phyloP scores from a whole-genome alignment of 2,329 filamentous ascomycete species.

The Alternaria sp. region DNA sequence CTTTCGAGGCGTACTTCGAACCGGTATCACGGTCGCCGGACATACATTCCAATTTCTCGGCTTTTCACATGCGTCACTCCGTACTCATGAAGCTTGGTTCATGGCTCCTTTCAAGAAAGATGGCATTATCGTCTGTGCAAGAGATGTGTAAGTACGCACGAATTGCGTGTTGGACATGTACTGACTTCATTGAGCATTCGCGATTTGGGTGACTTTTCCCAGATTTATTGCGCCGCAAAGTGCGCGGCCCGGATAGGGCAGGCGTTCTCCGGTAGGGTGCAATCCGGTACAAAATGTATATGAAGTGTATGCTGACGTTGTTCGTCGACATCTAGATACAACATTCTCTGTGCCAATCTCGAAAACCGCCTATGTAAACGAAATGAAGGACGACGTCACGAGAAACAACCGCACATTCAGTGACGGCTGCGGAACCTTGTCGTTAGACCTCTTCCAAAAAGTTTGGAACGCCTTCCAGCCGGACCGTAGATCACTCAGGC shows the following conservation, averaged over 20 bases:
- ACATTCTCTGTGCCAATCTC: slow-evolving; percentile 64
- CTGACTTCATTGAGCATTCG: slow-evolving; percentile 16
- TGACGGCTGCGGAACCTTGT: slow-evolving; percentile 81
- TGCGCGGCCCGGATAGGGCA: slow-evolving; percentile 67
- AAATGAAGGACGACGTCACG: slow-evolving; percentile 60
- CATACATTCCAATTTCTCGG: slow-evolving; percentile 41
- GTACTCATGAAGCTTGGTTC: slow-evolving; percentile 41
- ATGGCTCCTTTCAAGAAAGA: slow-evolving; percentile 38
- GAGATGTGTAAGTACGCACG: slow-evolving; percentile 57
- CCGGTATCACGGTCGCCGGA: slow-evolving; percentile 58
- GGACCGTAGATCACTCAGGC: slow-evolving; percentile 50
- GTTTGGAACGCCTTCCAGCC: slow-evolving; percentile 64
- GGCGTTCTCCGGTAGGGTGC: slow-evolving; percentile 66
- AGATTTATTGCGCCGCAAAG: slow-evolving; percentile 62
- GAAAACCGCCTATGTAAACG: slow-evolving; percentile 56
- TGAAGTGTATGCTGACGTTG: background rate
- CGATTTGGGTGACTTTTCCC: slow-evolving; percentile 47
- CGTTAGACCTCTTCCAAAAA: slow-evolving; percentile 61
- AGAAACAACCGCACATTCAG: slow-evolving; percentile 70
- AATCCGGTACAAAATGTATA: background rate
- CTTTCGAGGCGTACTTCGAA: slow-evolving; percentile 65
- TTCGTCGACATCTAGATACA: slow-evolving; percentile 62
- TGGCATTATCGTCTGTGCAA: slow-evolving; percentile 55
- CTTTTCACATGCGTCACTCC: slow-evolving; percentile 42
- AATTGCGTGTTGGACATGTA: background rate